Base-by-base conservation (phyloP, 2,329 filamentous ascomycete genomes). In the Diplocarpon rosae region DNA sequence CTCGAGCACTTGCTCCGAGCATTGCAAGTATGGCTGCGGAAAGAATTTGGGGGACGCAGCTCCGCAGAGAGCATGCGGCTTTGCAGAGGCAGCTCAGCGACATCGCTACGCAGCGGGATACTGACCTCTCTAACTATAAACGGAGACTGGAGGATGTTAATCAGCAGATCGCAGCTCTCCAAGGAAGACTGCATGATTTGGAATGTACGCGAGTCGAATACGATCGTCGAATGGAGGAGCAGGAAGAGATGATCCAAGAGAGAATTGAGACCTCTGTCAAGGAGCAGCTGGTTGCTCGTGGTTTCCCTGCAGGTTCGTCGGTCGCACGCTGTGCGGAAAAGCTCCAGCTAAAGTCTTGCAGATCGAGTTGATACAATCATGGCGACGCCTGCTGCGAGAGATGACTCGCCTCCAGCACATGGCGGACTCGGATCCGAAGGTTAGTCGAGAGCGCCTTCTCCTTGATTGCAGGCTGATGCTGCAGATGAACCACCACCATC, bases 1-100 rank as follows among this genome's bases (percentile, higher is more conserved):
- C 17, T 14, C 37, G 37, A 27, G 15, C 16, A 9, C 14, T 35
- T 6, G 35, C 10, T 3, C 14, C 40, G 9, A 44, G 20, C 12
- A 32, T 37, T 6, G 43, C 37, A 30, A 37, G 45, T 10, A 37
- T 42, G 34, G 50, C 45, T 15, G 44, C 44, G 13, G 52, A 57
- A 15, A 39, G 30, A 7, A 38, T 59, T 2, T 55, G 52, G 54
- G 46, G 49, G 37, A 45, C 41, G 16, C 56, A 58, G 36, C 49
- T 58, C 15, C 51, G 56, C 10, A 53, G 50, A 42, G 57, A 59
- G 37, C 45, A 56, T 34, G 46, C 43, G 12, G 48, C 47, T 8
- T 31, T 57, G 13, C 49, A 52, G 12, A 42, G 52, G 7, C 38
- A 52, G 27, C 27, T 56, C 29, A 39, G 47, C 15, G 47, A 41